These are phyloP conservation scores for Solanum stenotomum DNA, from an alignment of 257 asterid species.

Conservation along the genomic window DNA sequence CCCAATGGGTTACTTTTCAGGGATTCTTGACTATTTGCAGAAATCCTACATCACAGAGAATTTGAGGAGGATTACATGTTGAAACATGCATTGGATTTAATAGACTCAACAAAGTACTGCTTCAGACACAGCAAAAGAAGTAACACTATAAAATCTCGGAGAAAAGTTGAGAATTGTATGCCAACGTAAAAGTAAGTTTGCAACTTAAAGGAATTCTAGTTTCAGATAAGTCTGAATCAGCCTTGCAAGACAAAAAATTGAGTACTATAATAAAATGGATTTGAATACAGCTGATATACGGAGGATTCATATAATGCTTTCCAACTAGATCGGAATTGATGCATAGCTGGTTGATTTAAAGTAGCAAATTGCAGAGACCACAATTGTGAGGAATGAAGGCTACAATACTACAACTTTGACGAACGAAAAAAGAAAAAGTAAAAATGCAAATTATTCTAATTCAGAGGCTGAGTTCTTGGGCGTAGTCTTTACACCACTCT, in stretches of 20 bases:
- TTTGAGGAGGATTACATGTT: not conserved
- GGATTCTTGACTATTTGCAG: slow-evolving; percentile 15
- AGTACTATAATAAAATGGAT: not conserved
- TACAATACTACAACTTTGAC: not conserved
- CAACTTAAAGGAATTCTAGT: not conserved
- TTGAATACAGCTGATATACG: not conserved
- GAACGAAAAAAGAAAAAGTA: not conserved
- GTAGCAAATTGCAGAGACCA: not conserved
- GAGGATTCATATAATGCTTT: not conserved
- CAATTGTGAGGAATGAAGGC: not conserved
- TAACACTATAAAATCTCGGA: not conserved
- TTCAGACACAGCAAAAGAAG: not conserved
- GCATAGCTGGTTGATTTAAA: not conserved
- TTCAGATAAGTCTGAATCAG: not conserved
- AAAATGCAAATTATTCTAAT: not conserved
- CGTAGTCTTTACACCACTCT: not conserved
- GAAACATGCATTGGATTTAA: not conserved
- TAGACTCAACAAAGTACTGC: not conserved
- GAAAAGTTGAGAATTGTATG: not conserved
- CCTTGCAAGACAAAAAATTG: not conserved
- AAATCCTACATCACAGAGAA: slow-evolving; percentile 17
- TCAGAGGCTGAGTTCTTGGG: not conserved
- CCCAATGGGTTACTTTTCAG: slow-evolving; percentile 2
- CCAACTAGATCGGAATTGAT: not conserved
- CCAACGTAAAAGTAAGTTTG: not conserved